These are phyloP conservation scores for Pilobolus umbonatus DNA, from an alignment of 192 early-diverging fungal genomes.

Conservation along the genomic window DNA sequence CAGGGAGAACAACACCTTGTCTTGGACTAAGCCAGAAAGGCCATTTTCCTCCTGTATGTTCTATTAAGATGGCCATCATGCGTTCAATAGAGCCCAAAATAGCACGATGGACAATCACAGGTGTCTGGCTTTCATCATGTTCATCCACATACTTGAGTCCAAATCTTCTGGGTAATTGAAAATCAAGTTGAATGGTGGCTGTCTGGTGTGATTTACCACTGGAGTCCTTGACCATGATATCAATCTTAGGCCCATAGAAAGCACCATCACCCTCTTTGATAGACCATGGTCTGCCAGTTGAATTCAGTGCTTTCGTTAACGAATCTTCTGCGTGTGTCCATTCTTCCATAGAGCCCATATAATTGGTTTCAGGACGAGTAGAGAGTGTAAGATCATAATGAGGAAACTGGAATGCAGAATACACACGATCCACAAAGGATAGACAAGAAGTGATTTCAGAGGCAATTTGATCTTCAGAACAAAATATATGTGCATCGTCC, in stretches of 20 bases:
- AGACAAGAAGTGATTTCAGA: slow-evolving; percentile 75
- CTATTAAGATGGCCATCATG: slow-evolving; percentile 93
- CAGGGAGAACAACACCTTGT: slow-evolving; percentile 84
- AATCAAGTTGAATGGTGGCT: slow-evolving; percentile 94
- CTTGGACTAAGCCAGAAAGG: slow-evolving; percentile 94
- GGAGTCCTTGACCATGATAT: slow-evolving; percentile 80
- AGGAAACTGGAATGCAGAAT: slow-evolving; percentile 72
- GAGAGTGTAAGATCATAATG: slow-evolving; percentile 76
- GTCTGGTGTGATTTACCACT: slow-evolving; percentile 84
- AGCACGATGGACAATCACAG: slow-evolving; percentile 94
- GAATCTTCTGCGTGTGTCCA: slow-evolving; percentile 80
- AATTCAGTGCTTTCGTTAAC: slow-evolving; percentile 64
- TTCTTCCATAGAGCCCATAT: slow-evolving; percentile 66
- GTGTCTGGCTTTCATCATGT: slow-evolving; percentile 58
- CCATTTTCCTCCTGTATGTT: slow-evolving; percentile 88
- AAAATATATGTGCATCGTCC: slow-evolving; percentile 97
- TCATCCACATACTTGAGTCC: slow-evolving; percentile 68
- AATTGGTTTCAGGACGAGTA: slow-evolving; percentile 70
- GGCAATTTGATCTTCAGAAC: slow-evolving; percentile 71
- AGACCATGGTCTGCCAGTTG: slow-evolving; percentile 55
- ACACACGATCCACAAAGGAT: slow-evolving; percentile 74
- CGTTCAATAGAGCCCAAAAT: slow-evolving; percentile 88
- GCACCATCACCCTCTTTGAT: slow-evolving; percentile 86
- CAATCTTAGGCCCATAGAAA: slow-evolving; percentile 97
- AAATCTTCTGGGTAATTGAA: slow-evolving; percentile 88